Base-by-base conservation (phyloP, 1,284 basidiomycete species). In the Amylostereum chailletii region DNA sequence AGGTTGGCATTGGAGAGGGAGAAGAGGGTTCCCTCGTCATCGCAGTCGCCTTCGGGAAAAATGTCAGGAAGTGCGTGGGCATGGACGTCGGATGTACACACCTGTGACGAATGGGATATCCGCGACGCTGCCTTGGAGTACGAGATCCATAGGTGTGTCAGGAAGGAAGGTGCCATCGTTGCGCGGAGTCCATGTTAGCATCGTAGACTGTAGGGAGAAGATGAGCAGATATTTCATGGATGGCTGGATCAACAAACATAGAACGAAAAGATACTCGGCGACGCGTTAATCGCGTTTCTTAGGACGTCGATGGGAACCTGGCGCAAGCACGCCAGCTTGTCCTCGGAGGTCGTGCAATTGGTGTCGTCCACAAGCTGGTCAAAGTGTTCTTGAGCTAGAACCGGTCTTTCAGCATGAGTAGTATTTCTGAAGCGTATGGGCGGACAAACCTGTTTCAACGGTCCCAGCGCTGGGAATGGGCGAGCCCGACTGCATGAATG, bases 141-240 rank as follows among this genome's bases (percentile, higher is more conserved):
- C 65, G 27, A 72, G 55, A 7, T 57, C 46, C 50, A 70, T 66
- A 5, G 76, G 71, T 48, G 68, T 60, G 27, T 69, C 70, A 0
- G 66, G 68, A 34, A 81, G 54, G 59, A 78, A 74, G 0, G 65
- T 62, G 0, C 79, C 79, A 52, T 81, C 78, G 5, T 69, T 70
- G 4, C 74, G 66, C 39, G 76, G 78, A 19, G 70, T 52, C 74
- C 73, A 80, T 0, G 71, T 67, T 9, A 73, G 56, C 45, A 57
- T 58, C 37, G 74, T 49, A n/a, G 47, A 49, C 51, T 53, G 44
- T 8, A 3, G 42, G 9, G 10, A 51, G 9, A 9, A 11, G n/a
- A 29, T 40, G 29, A 38, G 19, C 5, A n/a, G 26, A 46, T 11
- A 27, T 6, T 5, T 2, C 9, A 3, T 29, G 26, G 11, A 29